Percentiles rank a stretch among this genome's conserved stretches.
These are phyloP conservation scores for Pseudopyrenochaeta lycopersici DNA, from an alignment of 2,329 filamentous ascomycete species.

Conservation along the genomic window DNA sequence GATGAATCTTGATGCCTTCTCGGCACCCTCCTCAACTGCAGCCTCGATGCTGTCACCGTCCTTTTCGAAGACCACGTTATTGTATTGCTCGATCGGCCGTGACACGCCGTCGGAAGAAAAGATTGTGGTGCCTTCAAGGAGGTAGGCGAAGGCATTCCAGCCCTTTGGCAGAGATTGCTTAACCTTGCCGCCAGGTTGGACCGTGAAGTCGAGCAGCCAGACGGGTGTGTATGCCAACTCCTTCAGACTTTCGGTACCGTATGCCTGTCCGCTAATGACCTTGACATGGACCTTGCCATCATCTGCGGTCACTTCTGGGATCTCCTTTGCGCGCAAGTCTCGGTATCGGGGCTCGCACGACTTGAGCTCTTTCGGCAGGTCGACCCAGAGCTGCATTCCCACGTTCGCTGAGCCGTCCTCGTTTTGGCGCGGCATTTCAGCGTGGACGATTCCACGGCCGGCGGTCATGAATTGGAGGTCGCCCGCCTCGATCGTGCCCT, in stretches of 20 bases:
- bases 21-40: slow-evolving; percentile 71
- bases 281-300: slow-evolving; percentile 81
- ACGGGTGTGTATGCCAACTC: slow-evolving; percentile 96
- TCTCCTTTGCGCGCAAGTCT: slow-evolving; percentile 80
- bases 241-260: slow-evolving; percentile 85
- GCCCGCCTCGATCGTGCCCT: slow-evolving; percentile 83
- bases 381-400: slow-evolving; percentile 95
- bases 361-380: slow-evolving; percentile 84
- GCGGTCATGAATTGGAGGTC: slow-evolving; percentile 99
- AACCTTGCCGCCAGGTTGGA: slow-evolving; percentile 81
- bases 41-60: slow-evolving; percentile 79
- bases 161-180: slow-evolving; percentile 77
- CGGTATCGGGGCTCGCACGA: slow-evolving; percentile 90
- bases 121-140: slow-evolving; percentile 74
- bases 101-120: slow-evolving; percentile 57
- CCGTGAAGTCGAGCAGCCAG: slow-evolving; percentile 88
- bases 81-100: slow-evolving; percentile 69
- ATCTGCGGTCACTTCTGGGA: slow-evolving; percentile 77
- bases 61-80: slow-evolving; percentile 89
- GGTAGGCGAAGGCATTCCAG: slow-evolving; percentile 93
- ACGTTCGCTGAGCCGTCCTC: slow-evolving; percentile 79
- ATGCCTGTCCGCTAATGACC: slow-evolving; percentile 86
- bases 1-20: slow-evolving; percentile 68
- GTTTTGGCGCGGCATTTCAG: slow-evolving; percentile 90
- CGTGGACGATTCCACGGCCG: slow-evolving; percentile 89